These are phyloP conservation scores for Hypomyces perniciosus DNA, from an alignment of 2,329 filamentous ascomycete genomes.

Conservation along the genomic window DNA sequence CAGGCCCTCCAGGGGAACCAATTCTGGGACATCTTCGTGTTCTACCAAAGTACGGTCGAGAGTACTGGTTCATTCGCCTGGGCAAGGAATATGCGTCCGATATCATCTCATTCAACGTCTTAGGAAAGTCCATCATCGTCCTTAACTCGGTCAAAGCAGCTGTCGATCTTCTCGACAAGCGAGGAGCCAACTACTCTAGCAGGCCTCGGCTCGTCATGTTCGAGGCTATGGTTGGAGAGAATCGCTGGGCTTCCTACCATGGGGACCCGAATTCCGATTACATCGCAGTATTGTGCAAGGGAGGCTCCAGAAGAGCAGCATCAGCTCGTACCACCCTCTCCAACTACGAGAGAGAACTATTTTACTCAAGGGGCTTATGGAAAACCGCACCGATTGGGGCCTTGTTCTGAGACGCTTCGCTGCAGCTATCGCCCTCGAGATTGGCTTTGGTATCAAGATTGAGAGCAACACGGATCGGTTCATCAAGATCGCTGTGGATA, in stretches of 20 bases:
- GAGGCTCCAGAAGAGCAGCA: constrained; percentile 35
- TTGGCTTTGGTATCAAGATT: constrained; percentile 38
- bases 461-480: constrained; percentile 32
- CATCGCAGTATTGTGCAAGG: constrained; percentile 40
- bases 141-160: constrained; percentile 39
- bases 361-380: constrained; percentile 26
- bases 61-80: constrained; percentile 26
- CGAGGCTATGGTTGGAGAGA: constrained; percentile 40
- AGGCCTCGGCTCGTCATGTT: constrained; percentile 40
- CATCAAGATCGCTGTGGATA: constrained; percentile 32
- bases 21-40: constrained; percentile 40
- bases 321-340: constrained; percentile 27
- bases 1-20: constrained; percentile 29
- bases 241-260: constrained; percentile 40
- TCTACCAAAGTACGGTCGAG: constrained; percentile 30
- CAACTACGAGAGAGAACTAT: constrained; percentile 30
- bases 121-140: constrained; percentile 33
- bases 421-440: constrained; percentile 35
- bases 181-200: constrained; percentile 39
- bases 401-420: constrained; percentile 32
- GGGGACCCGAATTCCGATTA: constrained; percentile 36
- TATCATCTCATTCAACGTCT: constrained; percentile 27
- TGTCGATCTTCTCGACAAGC: constrained; percentile 38
- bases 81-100: constrained; percentile 45
- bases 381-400: constrained; percentile 31